Evolutionary conservation across 2,329 filamentous ascomycete species (phyloP), one percentile per base, ranked within the genome.

Genomic region (Fusarium stilboides): DNA sequence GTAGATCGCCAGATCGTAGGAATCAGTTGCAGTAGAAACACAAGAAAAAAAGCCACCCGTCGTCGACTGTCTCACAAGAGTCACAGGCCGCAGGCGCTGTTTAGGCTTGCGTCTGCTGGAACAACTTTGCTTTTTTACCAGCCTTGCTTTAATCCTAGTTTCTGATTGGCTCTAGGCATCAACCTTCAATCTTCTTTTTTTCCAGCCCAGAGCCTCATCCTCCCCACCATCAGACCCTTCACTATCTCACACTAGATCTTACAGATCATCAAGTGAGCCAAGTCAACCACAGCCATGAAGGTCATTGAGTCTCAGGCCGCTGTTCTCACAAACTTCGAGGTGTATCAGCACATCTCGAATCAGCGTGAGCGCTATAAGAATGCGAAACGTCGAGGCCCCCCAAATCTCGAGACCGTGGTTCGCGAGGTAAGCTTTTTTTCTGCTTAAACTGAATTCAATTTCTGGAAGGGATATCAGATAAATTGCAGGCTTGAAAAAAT

Each of bases 321-420:
- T 7, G 85, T 90, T 42, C 83, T 94, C 74, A 88, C 89, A 77
- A 94, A 94, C 78, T 91, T 88, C 69, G 92, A 94, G 82, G 91
- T 94, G 68, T 90, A 89, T 73, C 83, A 86, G 58, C 91, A 92
- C 72, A 80, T 94, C 39, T 80, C 80, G 8, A 85, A 89, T 46
- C 86, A 88, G 74, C 83, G 84, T 52, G 79, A 82, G 57, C 80
- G 82, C 47, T 86, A 88, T 72, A 84, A 87, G 74, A 79, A 81
- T 42, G 78, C 81, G 54, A 85, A 85, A 65, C 84, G 83, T 17
- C 82, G 84, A 40, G 83, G 86, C 5, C 87, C 87, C 3, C 82
- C 81, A 24, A 90, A 90, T 68, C 81, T 89, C 4, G 86, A 89
- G 73, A 88, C 85, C 0, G 80, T 92, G 24, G 84, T 91, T 53